Conservation (phyloP, 257 asterid species). For the Agastache rugosa region DNA sequence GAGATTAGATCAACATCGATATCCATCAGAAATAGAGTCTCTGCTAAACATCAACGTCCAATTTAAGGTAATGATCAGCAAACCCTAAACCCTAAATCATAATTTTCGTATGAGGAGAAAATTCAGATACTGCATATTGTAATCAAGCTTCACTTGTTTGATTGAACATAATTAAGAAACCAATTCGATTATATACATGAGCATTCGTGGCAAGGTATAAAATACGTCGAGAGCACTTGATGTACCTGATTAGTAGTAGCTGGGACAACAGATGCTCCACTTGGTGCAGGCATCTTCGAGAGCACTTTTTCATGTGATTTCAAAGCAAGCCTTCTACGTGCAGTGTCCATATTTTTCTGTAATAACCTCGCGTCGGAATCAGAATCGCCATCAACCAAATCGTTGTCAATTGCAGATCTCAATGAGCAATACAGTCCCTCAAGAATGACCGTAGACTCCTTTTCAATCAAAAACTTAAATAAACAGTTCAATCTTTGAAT, state of each 20-base stretch:
- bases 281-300: slow-evolving; percentile 8
- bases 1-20: slow-evolving; percentile 1
- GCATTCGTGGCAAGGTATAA: neutral
- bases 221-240: neutral
- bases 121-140: neutral
- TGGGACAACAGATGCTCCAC: slow-evolving; percentile 31
- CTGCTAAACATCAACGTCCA: neutral
- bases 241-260: slow-evolving; percentile 50
- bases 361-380: slow-evolving; percentile 55
- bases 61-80: neutral
- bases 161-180: neutral
- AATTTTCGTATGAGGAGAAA: no score
- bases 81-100: no score
- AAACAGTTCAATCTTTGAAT: slow-evolving; percentile 61
- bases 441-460: slow-evolving; percentile 60
- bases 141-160: neutral
- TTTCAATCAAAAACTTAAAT: slow-evolving; percentile 57
- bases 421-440: slow-evolving; percentile 52
- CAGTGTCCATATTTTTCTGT: slow-evolving; percentile 50
- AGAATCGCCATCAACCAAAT: slow-evolving; percentile 45
- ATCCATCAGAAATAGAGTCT: slow-evolving; percentile 1
- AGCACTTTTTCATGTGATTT: slow-evolving; percentile 41
- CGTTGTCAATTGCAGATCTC: slow-evolving; percentile 45
- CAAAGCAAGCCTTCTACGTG: slow-evolving; percentile 43
- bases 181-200: neutral